These are phyloP conservation scores for Pichia gijzeniarum DNA, from an alignment of 805 yeast genomes.

Conservation along the genomic window DNA sequence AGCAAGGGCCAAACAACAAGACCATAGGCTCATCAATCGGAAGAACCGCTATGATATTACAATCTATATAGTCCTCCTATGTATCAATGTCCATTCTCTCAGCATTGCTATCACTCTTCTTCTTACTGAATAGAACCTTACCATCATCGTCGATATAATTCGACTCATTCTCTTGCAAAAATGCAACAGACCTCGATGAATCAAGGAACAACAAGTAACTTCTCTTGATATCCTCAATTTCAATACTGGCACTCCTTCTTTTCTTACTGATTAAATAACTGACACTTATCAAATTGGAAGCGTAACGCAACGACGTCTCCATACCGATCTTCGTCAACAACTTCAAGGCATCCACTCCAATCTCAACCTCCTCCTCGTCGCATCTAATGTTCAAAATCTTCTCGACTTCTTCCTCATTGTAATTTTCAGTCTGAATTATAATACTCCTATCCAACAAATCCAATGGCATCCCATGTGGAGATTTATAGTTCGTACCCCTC, in stretches of 20 bases:
- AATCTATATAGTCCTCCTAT: neutral
- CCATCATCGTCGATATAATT: conserved; percentile 80
- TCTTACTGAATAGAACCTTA: conserved; percentile 42
- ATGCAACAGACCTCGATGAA: conserved; percentile 70
- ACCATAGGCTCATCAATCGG: too few species aligned
- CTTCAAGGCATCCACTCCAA: conserved; percentile 65
- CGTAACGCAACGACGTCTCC: conserved; percentile 80
- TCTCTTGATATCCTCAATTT: conserved; percentile 71
- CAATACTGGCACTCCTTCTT: conserved; percentile 61
- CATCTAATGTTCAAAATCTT: conserved; percentile 81
- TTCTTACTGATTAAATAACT: conserved; percentile 77
- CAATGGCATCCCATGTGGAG: conserved; percentile 97
- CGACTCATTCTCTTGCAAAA: conserved; percentile 43
- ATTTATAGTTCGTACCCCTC: conserved; percentile 81
- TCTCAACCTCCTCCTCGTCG: conserved; percentile 62
- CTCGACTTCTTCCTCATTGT: conserved; percentile 72
- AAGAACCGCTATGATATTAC: too few species aligned
- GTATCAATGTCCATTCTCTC: conserved; percentile 33
- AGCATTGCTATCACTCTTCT: conserved; percentile 25
- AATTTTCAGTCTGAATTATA: conserved; percentile 89
- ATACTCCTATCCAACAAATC: conserved; percentile 88
- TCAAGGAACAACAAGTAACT: conserved; percentile 80
- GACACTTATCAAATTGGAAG: conserved; percentile 86
- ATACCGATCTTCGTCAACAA: conserved; percentile 68
- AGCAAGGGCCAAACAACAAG: too few species aligned